A percentile compares a stretch with the other conserved stretches of the same genome.
phyloP scores from a whole-genome alignment of 306 rosid genomes.

The Boehmeria nivea region DNA sequence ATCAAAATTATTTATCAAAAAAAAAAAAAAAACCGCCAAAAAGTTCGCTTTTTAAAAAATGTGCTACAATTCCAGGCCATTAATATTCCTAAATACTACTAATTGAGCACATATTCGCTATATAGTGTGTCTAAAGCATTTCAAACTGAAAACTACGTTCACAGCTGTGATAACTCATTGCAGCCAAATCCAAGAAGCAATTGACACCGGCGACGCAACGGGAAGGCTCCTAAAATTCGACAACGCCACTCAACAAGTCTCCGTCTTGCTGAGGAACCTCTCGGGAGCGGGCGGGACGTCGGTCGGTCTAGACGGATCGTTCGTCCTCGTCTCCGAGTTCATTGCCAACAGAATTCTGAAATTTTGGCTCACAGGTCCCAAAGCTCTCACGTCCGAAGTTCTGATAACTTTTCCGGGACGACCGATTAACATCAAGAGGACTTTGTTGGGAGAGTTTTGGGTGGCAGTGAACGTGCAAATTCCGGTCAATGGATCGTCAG shows the following conservation, averaged over 20 bases:
- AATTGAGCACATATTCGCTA: too few relatives aligned
- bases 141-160: too few relatives aligned
- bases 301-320: neutral
- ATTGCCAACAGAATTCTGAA: neutral
- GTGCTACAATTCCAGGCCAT: too few relatives aligned
- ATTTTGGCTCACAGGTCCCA: constrained; percentile 5
- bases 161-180: neutral
- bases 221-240: constrained; percentile 5
- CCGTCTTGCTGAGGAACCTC: neutral
- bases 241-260: constrained; percentile 4
- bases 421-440: constrained; percentile 2
- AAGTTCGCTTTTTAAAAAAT: too few relatives aligned
- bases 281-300: neutral
- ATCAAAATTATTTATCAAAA: too few relatives aligned
- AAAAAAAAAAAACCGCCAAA: too few relatives aligned
- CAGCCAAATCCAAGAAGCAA: neutral
- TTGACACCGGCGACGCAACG: neutral
- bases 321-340: constrained; percentile 5
- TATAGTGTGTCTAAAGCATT: too few relatives aligned
- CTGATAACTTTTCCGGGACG: neutral
- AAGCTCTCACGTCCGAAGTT: constrained; percentile 5
- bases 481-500: neutral
- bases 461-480: neutral
- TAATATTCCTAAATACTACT: too few relatives aligned
- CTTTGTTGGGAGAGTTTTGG: constrained; percentile 3